phyloP scores from a whole-genome alignment of 306 rosid species.

The Cucumis melo region DNA sequence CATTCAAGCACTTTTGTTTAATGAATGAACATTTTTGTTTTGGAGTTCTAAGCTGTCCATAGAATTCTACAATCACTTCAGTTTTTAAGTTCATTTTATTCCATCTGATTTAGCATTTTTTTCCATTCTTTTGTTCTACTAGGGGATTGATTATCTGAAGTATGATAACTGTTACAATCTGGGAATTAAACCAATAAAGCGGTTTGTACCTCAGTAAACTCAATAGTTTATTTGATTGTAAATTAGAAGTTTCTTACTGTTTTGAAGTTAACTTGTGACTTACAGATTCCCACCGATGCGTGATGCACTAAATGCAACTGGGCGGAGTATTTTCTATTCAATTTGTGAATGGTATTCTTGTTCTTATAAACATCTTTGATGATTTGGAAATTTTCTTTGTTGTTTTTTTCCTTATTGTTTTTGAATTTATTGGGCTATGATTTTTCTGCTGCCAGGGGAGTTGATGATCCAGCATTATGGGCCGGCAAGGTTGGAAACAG shows the following conservation, averaged over 20 bases:
- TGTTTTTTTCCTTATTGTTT: not conserved
- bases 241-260: slow-evolving; percentile 15
- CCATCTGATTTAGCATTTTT: not conserved
- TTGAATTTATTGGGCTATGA: not conserved
- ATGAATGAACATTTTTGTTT: not conserved
- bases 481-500: slow-evolving; percentile 85
- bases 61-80: not conserved
- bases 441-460: slow-evolving; percentile 48
- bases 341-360: slow-evolving; percentile 69
- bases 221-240: slow-evolving; percentile 1
- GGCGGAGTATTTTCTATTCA: slow-evolving; percentile 65
- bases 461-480: slow-evolving; percentile 90
- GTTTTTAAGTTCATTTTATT: not conserved
- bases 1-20: not conserved
- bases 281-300: slow-evolving; percentile 96
- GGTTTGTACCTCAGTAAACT: slow-evolving; percentile 37
- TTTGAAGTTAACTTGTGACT: slow-evolving; percentile 14
- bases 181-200: slow-evolving; percentile 59
- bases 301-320: slow-evolving; percentile 65
- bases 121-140: not conserved
- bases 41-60: not conserved
- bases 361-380: not conserved
- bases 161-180: slow-evolving; percentile 90
- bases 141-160: slow-evolving; percentile 90
- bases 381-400: not conserved